Evolutionary conservation across 345 rosid species (phyloP).

Genomic region (Dimocarpus longan): DNA sequence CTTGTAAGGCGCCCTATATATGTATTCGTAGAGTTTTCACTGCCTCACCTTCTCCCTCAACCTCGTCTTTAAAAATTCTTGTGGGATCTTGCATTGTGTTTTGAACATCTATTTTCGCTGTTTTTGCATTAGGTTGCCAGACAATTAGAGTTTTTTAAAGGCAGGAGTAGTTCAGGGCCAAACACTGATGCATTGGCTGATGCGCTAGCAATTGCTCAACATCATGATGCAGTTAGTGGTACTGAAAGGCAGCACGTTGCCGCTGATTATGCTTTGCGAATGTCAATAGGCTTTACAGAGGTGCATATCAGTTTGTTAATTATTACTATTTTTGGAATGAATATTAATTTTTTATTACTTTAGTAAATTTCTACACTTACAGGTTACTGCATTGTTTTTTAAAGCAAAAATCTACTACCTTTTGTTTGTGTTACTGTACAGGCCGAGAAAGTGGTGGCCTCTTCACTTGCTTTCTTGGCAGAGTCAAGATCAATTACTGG

Average conservation of each 20-base stretch:
- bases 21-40: constrained; percentile 8
- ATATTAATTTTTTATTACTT: background rate
- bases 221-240: constrained; percentile 98
- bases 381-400: background rate
- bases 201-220: constrained; percentile 94
- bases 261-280: constrained; percentile 88
- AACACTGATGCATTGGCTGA: constrained; percentile 70
- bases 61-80: background rate
- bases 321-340: background rate
- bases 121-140: constrained; percentile 63
- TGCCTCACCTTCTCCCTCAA: background rate
- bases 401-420: constrained; percentile 14
- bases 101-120: constrained; percentile 13
- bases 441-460: constrained; percentile 83
- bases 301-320: constrained; percentile 38
- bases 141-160: constrained; percentile 83
- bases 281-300: constrained; percentile 83
- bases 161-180: constrained; percentile 62
- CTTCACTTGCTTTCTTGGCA: constrained; percentile 70
- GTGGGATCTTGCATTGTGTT: background rate
- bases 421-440: constrained; percentile 34
- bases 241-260: constrained; percentile 96
- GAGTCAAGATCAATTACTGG: constrained; percentile 48
- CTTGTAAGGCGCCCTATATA: constrained; percentile 46
- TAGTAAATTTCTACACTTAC: background rate